Evolutionary conservation across 106 monocot genomes (phyloP).

Genomic region (Phalaenopsis equestris): DNA sequence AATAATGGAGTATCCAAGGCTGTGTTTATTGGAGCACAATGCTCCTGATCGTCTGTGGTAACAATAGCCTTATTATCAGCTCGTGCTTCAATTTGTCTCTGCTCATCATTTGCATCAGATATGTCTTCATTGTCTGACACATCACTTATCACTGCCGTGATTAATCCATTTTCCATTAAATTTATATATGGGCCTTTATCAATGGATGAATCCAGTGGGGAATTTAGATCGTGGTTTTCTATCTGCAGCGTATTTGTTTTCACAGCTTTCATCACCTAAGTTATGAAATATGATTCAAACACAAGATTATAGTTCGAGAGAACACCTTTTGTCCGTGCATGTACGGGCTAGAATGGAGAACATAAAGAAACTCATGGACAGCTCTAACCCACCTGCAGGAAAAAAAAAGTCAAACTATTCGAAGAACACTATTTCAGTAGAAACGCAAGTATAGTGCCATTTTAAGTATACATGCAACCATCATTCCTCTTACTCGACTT

Average conservation of each 20-base stretch:
- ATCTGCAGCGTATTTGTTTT: conserved; percentile 17
- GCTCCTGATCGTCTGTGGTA: background rate
- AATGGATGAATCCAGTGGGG: conserved; percentile 52
- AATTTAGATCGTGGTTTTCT: conserved; percentile 13
- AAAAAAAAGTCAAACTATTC: background rate
- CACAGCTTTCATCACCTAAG: background rate
- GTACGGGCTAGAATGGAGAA: conserved; percentile 44
- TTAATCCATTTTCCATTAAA: conserved; percentile 61
- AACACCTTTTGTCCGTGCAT: conserved; percentile 57
- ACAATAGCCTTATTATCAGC: background rate
- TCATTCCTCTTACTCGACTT: background rate
- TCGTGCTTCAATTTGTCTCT: conserved; percentile 1
- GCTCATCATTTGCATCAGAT: background rate
- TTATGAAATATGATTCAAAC: background rate
- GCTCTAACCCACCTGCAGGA: conserved; percentile 83
- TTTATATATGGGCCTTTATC: conserved; percentile 80
- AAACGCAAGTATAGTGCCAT: background rate
- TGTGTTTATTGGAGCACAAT: background rate
- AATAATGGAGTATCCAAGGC: background rate
- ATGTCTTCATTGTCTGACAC: conserved; percentile 1
- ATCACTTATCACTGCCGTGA: conserved; percentile 39
- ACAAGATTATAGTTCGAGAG: background rate
- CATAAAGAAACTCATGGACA: conserved; percentile 59
- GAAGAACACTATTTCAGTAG: background rate
- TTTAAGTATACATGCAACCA: background rate